Evolutionary conservation across 2,329 filamentous ascomycete genomes (phyloP), one percentile per base, ranked within the genome.

Genomic region (Pseudogymnoascus verrucosus): DNA sequence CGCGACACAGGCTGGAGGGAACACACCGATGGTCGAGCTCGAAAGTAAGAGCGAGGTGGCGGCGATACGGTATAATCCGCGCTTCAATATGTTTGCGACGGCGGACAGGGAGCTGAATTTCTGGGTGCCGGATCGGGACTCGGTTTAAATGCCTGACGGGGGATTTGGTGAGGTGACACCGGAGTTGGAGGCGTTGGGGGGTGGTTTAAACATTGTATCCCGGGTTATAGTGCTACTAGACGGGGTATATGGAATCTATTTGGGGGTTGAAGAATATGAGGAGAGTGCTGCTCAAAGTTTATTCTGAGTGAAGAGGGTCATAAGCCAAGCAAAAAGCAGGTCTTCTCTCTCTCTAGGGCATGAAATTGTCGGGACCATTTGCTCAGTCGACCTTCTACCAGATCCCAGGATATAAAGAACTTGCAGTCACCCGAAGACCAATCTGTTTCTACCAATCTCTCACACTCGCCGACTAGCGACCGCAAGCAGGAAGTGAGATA

Each of bases 31-130:
- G 54, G 82, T 82, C 75, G 85, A 84, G 57, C 77, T 89, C 57
- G 85, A 88, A 42, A 86, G 88, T 68, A 84, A 83, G 78, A 86
- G 80, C 73, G 86, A 85, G 76, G 85, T 85, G 4, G 89, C 89
- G 0, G 83, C 96, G 11, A 81, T 96, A 44, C 90, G 89, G 21
- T 95, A 92, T 74, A 98, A 97, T 73, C 95, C 93, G 26, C 84
- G 93, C 60, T 95, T 89, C 76, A 97, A 98, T 75, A 87, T 97
- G 78, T 83, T 98, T 68, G 93, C 91, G 7, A 95, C 89, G 51
- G 95, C 91, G 3, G 93, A 98, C 70, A 89, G 89, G 71, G 92
- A 97, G 62, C 79, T 91, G 65, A 77, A 90, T 19, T 90, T 93
- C 69, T 93, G 89, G 89, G 75, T 90, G 37, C 89, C 89, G 1